Evolutionary conservation across 108 stramenopile species (phyloP), one percentile per base, ranked within the genome.

Genomic region (Cyclostephanos tholiformis): DNA sequence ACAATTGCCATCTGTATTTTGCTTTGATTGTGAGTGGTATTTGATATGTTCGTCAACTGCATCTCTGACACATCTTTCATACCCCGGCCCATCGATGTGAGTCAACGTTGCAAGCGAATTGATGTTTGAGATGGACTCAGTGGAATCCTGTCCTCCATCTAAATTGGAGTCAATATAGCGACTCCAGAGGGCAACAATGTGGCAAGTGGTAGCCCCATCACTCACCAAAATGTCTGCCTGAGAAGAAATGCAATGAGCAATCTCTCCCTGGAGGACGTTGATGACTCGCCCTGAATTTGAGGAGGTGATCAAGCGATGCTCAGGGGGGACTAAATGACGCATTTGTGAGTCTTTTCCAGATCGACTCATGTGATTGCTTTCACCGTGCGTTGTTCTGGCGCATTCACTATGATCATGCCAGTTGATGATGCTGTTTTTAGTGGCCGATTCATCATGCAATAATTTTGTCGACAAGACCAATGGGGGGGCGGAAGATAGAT

Each of bases 201-300:
- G 94, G 75, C 94, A 95, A 0, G 94, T 95, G 4, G 94, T 95
- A 41, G 91, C 94, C 63, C 80, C 76, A 72, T 92, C 90, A 46
- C 80, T 85, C 25, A 86, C 82, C 2, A 95, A 50, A 17, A 75
- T 74, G 32, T 79, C 74, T 0, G 77, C 73, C 51, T 83, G 82
- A 20, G 26, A 6, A 20, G 82, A 65, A 43, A 73, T 78, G 51
- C 68, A 74, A 68, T 79, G 75, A 2, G 75, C 82, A 36, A 83
- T 83, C 49, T 83, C 82, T 65, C 82, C 82, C 57, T 83, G 82
- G 2, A 78, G 56, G 30, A 83, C 65, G 39, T 83, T 83, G 51
- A 80, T 67, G 17, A 80, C 49, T 49, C 72, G 11, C 13, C 79
- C 79, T 41, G 72, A 74, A 49, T 80, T 80, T 43, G 30, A 44